Conservation (phyloP, 805 yeast genomes). For the Pichia nanzhaoensis region DNA sequence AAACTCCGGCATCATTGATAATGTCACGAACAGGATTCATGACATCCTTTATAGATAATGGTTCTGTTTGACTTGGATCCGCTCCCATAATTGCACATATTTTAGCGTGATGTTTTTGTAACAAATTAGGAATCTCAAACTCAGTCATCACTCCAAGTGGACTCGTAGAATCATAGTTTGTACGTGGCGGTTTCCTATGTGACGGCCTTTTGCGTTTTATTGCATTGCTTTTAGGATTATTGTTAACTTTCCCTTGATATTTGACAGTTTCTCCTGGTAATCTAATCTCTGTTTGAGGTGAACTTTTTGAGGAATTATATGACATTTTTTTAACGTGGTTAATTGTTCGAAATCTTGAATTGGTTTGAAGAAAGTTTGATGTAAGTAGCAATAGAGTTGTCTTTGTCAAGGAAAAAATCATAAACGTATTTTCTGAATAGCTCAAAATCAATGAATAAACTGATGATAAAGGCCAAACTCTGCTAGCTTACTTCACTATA, state of each 20-base stretch:
- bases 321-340: too few relatives aligned
- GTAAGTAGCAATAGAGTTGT: neutral
- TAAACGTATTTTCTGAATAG: too few relatives aligned
- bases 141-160: conserved; percentile 69
- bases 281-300: conserved; percentile 5
- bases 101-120: conserved; percentile 30
- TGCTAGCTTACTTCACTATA: too few relatives aligned
- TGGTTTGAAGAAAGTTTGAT: neutral
- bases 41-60: conserved; percentile 40
- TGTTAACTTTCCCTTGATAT: too few relatives aligned
- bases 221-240: conserved; percentile 10
- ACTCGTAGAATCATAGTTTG: conserved; percentile 55
- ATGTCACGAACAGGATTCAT: conserved; percentile 59
- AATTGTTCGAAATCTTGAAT: too few relatives aligned
- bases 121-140: conserved; percentile 60
- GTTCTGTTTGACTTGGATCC: neutral
- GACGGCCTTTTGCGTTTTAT: conserved; percentile 38
- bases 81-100: conserved; percentile 8
- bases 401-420: too few relatives aligned
- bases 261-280: neutral
- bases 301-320: neutral
- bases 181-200: conserved; percentile 40
- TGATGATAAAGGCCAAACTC: too few relatives aligned
- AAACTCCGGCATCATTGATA: conserved; percentile 50
- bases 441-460: too few relatives aligned